phyloP scores from a whole-genome alignment of 805 yeast species.

The Metschnikowia vanudenii region DNA sequence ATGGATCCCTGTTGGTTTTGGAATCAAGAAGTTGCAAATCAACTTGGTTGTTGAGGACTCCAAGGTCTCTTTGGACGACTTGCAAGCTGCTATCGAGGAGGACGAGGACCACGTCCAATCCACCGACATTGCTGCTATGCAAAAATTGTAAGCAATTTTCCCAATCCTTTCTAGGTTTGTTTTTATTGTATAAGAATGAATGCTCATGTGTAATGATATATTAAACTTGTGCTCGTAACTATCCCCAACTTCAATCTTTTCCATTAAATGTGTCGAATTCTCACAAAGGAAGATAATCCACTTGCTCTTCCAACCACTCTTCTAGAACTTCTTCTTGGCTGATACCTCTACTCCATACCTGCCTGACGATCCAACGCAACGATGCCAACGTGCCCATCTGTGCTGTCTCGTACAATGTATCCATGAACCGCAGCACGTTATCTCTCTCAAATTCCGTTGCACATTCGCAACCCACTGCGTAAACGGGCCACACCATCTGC shows the following conservation, averaged over 20 bases:
- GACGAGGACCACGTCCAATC: slow-evolving; percentile 99
- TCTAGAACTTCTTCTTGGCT: slow-evolving; percentile 44
- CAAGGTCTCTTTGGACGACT: slow-evolving; percentile 88
- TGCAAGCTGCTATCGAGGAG: slow-evolving; percentile 74
- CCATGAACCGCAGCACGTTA: slow-evolving; percentile 33
- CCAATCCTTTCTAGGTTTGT: slow-evolving; percentile 8
- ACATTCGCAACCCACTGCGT: slow-evolving; percentile 49
- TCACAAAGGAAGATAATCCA: slow-evolving; percentile 47
- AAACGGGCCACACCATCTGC: slow-evolving; percentile 65
- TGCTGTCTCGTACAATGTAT: slow-evolving; percentile 44
- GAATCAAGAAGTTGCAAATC: slow-evolving; percentile 98
- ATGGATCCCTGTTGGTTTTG: slow-evolving; percentile 97
- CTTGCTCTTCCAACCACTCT: slow-evolving; percentile 46
- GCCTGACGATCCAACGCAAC: slow-evolving; percentile 40
- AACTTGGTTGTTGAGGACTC: slow-evolving; percentile 98
- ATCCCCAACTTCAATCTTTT: too few species aligned
- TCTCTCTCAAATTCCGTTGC: slow-evolving; percentile 30
- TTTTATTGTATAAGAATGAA: slow-evolving; percentile 27
- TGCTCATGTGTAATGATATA: slow-evolving; percentile 14
- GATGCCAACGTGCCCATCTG: slow-evolving; percentile 55
- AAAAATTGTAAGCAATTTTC: slow-evolving; percentile 65
- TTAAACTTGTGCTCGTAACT: background rate
- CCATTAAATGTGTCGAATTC: too few species aligned
- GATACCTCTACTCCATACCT: slow-evolving; percentile 47
- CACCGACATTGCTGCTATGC: slow-evolving; percentile 98